Base-by-base conservation (phyloP, 1,284 basidiomycete genomes). In the Microbotryum scabiosae region DNA sequence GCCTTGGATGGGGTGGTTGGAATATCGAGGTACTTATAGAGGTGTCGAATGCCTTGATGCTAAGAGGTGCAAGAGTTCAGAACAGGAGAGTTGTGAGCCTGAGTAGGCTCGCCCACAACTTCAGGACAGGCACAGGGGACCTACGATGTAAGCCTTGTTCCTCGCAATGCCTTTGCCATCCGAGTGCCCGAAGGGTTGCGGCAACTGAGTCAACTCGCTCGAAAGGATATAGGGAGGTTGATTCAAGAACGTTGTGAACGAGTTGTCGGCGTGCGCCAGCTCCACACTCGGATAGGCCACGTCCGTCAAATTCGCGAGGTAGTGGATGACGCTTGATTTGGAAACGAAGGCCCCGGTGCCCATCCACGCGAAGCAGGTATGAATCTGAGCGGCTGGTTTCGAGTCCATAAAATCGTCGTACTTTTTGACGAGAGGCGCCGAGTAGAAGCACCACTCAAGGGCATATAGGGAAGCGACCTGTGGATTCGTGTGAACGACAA, bases 311-410 rank as follows among this genome's bases (percentile, higher is more conserved):
- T 57, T 57, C 2, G 61, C 54, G 26, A 73, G 63, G 56, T 68
- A 72, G 3, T 53, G 48, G 5, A 51, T 57, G 49, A 70, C 70
- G 25, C 63, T 57, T 2, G 18, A 14, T 9, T 64, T 66, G 0
- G 70, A 65, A 2, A 62, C 56, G 52, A 73, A 72, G 16, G 70
- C 67, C 32, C 72, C 71, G 4, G 67, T 70, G 5, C 71, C 71
- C 14, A 72, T 57, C 71, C 71, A 73, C 45, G 70, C 59, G 59
- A 73, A 73, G 56, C 71, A 72, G 30, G 72, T 65, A 51, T 73
- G 69, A 7, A 71, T 41, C 5, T 41, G 57, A 25, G 51, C 21
- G 18, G 26, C 10, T 18, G 20, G 43, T 32, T 21, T 18, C 32
- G 45, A 26, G 54, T 28, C 20, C 36, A 41, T 41, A 6, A 18